Evolutionary conservation across 2,329 filamentous ascomycete species (phyloP), one percentile per base, ranked within the genome.

Genomic region (Colletotrichum neosansevieriae): DNA sequence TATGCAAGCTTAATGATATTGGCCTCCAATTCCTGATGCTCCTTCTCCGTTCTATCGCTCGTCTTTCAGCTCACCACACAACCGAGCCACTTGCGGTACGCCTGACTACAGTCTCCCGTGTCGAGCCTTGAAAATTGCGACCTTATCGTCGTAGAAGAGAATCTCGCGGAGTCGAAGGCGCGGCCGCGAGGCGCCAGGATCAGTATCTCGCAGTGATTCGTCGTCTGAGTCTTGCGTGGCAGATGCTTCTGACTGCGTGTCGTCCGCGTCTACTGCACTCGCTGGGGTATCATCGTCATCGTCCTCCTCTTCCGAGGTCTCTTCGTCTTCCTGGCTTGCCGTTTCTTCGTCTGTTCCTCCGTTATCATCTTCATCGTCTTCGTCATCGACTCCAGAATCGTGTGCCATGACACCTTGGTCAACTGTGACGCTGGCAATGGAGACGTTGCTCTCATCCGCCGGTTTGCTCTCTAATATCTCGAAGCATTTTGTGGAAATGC

Each of bases 121-220:
- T 69, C 92, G 86, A 36, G 91, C 91, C 77, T 91, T 92, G 80
- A 95, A 95, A 66, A 95, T 90, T 32, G 91, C 89, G 60, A 94
- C 89, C 78, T 93, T 93, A 76, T 95, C 92, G 76, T 95, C 93
- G 74, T 94, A 94, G 78, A 94, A 95, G 70, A 94, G 79, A 71
- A 96, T 95, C 81, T 95, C 92, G 70, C 92, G 84, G 72, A 95
- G 81, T 62, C 89, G 85, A 68, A 94, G 84, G 73, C 85, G 81
- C 34, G 78, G 75, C 58, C 77, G 79, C 47, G 42, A 50, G 44
- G 81, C 77, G 15, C 73, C 72, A 21, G 72, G 74, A 40, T 83
- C 79, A 6, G 84, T 84, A 40, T 85, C 83, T 71, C 82, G 75
- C 54, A 84, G 83, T 4, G 83, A 85, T 70, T 88, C 86, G 13